Evolutionary conservation across 2,329 filamentous ascomycete species (phyloP).

Genomic region (Trichoderma oligosporum): DNA sequence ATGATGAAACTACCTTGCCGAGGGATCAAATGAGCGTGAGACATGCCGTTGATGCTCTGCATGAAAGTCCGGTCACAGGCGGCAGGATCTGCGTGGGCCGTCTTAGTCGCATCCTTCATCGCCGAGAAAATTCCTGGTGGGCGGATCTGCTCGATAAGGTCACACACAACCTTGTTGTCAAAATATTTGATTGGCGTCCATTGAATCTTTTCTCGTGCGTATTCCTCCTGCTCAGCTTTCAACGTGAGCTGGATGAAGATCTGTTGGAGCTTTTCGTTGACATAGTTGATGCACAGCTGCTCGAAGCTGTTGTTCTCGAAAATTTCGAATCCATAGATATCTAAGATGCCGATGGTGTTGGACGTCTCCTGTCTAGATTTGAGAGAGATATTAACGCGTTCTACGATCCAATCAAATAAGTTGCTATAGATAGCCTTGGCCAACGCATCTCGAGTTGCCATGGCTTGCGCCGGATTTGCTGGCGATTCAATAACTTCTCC

Average conservation of each 20-base stretch:
- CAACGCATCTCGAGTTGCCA: constrained; percentile 82
- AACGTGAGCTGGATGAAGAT: constrained; percentile 98
- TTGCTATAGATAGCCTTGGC: constrained; percentile 97
- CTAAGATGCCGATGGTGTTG: constrained; percentile 92
- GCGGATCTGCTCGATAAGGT: constrained; percentile 86
- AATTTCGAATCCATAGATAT: constrained; percentile 99
- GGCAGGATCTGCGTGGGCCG: constrained; percentile 91
- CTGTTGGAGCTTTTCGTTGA: constrained; percentile 98
- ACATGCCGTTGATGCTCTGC: constrained; percentile 84
- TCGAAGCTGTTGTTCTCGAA: constrained; percentile 99
- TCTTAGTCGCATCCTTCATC: constrained; percentile 95
- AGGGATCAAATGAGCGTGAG: constrained; percentile 85
- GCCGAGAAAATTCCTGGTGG: constrained; percentile 93
- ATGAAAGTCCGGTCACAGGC: constrained; percentile 96
- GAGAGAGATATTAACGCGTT: constrained; percentile 83
- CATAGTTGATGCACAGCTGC: constrained; percentile 98
- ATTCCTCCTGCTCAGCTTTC: constrained; percentile 97
- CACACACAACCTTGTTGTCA: constrained; percentile 98
- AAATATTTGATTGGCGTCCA: constrained; percentile 99
- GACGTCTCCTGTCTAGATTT: constrained; percentile 70
- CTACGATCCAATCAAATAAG: constrained; percentile 97
- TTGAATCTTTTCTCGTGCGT: constrained; percentile 90
- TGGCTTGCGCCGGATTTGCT: constrained; percentile 81
- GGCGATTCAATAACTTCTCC: constrained; percentile 70
- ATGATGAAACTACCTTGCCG: constrained; percentile 96